Evolutionary conservation across 2,329 filamentous ascomycete species (phyloP).

Genomic region (Paraphoma sp.): DNA sequence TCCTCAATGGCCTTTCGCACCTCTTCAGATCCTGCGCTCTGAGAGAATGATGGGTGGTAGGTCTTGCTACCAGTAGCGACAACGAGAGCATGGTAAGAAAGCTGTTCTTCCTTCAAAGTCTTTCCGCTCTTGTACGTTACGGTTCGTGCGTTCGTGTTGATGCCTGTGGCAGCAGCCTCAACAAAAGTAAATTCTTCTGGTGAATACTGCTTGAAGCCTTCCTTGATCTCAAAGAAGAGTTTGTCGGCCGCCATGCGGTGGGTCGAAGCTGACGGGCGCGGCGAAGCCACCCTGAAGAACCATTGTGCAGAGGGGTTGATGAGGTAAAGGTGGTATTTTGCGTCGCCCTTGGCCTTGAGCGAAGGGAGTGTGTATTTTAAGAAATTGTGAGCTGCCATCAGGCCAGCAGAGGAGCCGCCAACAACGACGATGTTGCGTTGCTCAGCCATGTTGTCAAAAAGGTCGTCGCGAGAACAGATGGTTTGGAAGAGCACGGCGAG

Average conservation of each 20-base stretch:
- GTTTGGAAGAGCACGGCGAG: too few relatives aligned
- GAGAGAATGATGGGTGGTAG: conserved; percentile 52
- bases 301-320: conserved; percentile 61
- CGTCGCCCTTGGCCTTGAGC: conserved; percentile 36
- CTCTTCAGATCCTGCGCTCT: conserved; percentile 41
- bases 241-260: conserved; percentile 56
- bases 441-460: conserved; percentile 31
- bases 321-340: conserved; percentile 59
- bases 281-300: conserved; percentile 62
- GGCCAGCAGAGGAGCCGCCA: conserved; percentile 38
- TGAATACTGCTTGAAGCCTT: conserved; percentile 59
- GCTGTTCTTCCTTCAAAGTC: conserved; percentile 28
- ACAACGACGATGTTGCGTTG: conserved; percentile 46
- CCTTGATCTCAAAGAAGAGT: conserved; percentile 57
- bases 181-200: conserved; percentile 58
- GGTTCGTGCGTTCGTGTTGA: conserved; percentile 53
- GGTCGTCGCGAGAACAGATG: not conserved
- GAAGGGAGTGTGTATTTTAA: conserved; percentile 44
- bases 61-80: conserved; percentile 63
- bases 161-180: conserved; percentile 55
- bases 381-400: conserved; percentile 43
- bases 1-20: conserved; percentile 41
- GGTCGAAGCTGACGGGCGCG: conserved; percentile 59
- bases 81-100: conserved; percentile 62
- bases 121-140: conserved; percentile 51